Evolutionary conservation across 345 rosid genomes (phyloP), one percentile per base, ranked within the genome.

Genomic region (Microcos paniculata): DNA sequence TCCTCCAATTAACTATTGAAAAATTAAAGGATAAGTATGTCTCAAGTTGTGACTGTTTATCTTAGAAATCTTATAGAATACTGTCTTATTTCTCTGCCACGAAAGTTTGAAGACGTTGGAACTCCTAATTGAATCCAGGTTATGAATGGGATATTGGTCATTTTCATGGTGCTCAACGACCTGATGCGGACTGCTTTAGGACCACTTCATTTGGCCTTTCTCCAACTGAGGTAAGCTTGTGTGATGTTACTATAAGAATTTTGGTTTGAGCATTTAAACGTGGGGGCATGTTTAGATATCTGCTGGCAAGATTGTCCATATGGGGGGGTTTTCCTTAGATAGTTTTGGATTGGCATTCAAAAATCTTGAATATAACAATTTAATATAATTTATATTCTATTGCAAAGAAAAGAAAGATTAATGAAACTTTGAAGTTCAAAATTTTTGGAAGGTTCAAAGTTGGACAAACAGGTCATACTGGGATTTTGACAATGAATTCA

Each of bases 111-210:
- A 76, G 51, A 24, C 76, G 58, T 75, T 76, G 56, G 71, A 56
- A 72, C 80, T 74, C 38, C 21, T 45, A n/a, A n/a, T n/a, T 83
- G 45, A 76, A 51, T 76, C 75, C 87, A 94, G 99, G 97, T 73
- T 95, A 91, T 80, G 99, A 95, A 70, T 93, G 99, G 98, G 99
- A 95, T 83, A 86, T 95, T 88, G 99, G 98, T 80, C 97, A 95
- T 81, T 95, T 93, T 77, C 81, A 18, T 56, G 92, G 89, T 46
- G 94, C 93, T 42, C 85, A 21, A 69, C 91, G 98, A 78, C 99
- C 99, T 64, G 90, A 91, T 78, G 95, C 90, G 75, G 97, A 95
- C 76, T 89, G 98, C 84, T 95, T 95, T 80, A 88, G 98, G 76
- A 91, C 89, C 81, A 92, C 97, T 49, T 86, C 97, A 13, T 89